Conservation (phyloP, 2,329 filamentous ascomycete genomes). For the Zasmidium citrigriseum region DNA sequence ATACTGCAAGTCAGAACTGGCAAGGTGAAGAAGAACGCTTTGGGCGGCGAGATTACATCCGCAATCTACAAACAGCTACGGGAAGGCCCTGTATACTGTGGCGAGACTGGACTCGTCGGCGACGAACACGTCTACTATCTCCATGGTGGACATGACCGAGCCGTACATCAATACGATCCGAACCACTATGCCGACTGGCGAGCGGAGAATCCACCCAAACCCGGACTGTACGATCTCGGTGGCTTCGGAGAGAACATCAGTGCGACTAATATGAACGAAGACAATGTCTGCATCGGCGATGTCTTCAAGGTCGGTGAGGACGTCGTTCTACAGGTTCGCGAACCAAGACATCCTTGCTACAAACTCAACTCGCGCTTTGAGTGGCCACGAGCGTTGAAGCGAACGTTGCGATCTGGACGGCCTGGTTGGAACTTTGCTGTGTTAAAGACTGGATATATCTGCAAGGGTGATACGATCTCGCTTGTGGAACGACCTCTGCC, state of each 20-base stretch:
- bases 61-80: slow-evolving; percentile 42
- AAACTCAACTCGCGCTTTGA: slow-evolving; percentile 65
- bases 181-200: slow-evolving; percentile 59
- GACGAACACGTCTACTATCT: slow-evolving; percentile 64
- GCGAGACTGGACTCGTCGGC: slow-evolving; percentile 52
- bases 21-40: slow-evolving; percentile 5
- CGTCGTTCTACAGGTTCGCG: slow-evolving; percentile 57
- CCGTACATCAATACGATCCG: slow-evolving; percentile 59
- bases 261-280: slow-evolving; percentile 58
- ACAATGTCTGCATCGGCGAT: slow-evolving; percentile 66
- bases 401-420: slow-evolving; percentile 14
- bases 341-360: slow-evolving; percentile 65
- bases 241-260: slow-evolving; percentile 65
- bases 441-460: slow-evolving; percentile 47
- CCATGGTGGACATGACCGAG: slow-evolving; percentile 63
- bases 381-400: slow-evolving; percentile 14
- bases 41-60: slow-evolving; percentile 4
- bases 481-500: slow-evolving; percentile 59
- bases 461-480: slow-evolving; percentile 58
- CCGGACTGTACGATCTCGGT: slow-evolving; percentile 53
- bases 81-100: slow-evolving; percentile 46
- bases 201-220: slow-evolving; percentile 51
- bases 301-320: slow-evolving; percentile 48
- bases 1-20: slow-evolving; percentile 17
- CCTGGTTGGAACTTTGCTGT: slow-evolving; percentile 19